These are phyloP conservation scores for Trypanosoma platydactyli DNA, from an alignment of 208 protist genomes.

Conservation along the genomic window DNA sequence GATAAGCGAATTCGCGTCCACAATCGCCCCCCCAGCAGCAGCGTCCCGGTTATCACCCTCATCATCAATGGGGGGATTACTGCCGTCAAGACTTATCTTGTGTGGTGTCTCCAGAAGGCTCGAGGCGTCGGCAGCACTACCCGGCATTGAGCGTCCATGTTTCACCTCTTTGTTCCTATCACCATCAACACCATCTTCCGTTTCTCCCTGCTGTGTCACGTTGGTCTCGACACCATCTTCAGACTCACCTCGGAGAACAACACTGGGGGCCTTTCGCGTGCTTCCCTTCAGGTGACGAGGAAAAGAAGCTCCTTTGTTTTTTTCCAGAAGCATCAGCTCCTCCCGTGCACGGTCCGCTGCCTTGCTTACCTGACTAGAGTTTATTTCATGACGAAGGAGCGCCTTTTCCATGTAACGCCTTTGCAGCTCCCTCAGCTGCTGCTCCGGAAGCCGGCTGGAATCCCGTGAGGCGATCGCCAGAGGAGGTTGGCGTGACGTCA, in stretches of 20 bases:
- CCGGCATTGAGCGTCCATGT: no score
- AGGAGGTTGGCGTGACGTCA: slow-evolving; percentile 44
- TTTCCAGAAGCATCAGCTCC: slow-evolving; percentile 78
- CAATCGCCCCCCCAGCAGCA: neutral
- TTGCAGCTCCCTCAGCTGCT: slow-evolving; percentile 54
- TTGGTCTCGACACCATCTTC: no score
- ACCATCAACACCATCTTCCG: no score
- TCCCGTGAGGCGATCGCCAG: slow-evolving; percentile 56
- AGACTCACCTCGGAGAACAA: no score
- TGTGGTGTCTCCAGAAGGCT: no score
- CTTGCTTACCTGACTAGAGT: slow-evolving; percentile 51
- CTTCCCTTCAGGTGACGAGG: neutral
- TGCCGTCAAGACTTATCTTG: no score
- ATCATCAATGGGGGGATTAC: neutral
- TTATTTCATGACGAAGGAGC: slow-evolving; percentile 53
- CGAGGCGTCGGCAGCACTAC: no score
- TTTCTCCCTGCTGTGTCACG: no score
- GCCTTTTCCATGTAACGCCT: slow-evolving; percentile 68
- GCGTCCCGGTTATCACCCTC: neutral
- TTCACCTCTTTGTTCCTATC: no score
- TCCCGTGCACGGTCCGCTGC: slow-evolving; percentile 58
- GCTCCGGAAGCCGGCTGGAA: slow-evolving; percentile 29
- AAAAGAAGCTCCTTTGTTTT: slow-evolving; percentile 16
- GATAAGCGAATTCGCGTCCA: neutral
- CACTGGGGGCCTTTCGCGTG: neutral